A percentile compares a stretch with the other conserved stretches of the same genome.
Conservation (phyloP, 768 basidiomycete genomes). For the Crassisporium funariophilum region DNA sequence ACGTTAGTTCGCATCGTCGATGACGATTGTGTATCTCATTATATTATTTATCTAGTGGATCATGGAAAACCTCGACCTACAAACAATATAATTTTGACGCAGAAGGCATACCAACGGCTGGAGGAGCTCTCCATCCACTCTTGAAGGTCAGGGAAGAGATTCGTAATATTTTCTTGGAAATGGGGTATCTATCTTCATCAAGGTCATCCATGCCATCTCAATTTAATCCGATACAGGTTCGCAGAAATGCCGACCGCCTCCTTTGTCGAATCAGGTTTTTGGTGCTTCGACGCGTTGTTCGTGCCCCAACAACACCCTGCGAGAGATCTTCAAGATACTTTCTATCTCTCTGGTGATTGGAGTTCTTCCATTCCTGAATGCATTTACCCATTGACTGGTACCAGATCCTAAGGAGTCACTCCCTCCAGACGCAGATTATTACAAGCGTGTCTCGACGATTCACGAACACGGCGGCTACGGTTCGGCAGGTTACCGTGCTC, state of each 20-base stretch:
- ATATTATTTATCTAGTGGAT: constrained; percentile 62
- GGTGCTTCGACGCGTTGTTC: constrained; percentile 98
- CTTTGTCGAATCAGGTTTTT: constrained; percentile 98
- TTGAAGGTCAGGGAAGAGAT: constrained; percentile 98
- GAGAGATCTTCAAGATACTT: constrained; percentile 96
- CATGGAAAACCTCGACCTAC: constrained; percentile 92
- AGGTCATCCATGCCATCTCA: neutral
- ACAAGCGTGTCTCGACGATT: constrained; percentile 77
- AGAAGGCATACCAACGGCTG: constrained; percentile 84
- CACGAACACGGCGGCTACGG: constrained; percentile 90
- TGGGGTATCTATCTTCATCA: constrained; percentile 79
- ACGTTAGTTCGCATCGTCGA: constrained; percentile 60
- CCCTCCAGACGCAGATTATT: constrained; percentile 79
- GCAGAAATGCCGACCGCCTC: constrained; percentile 97
- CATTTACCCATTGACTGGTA: neutral
- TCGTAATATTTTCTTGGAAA: constrained; percentile 96
- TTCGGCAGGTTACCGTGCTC: constrained; percentile 95
- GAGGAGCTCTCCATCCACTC: constrained; percentile 93
- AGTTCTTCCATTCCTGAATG: neutral
- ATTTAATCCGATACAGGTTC: constrained; percentile 57
- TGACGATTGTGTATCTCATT: neutral
- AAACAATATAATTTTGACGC: constrained; percentile 99
- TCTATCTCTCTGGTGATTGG: constrained; percentile 85
- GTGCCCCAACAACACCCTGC: constrained; percentile 99
- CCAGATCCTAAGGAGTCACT: constrained; percentile 80